Evolutionary conservation across 805 yeast species (phyloP).

Genomic region (Wickerhamomyces tratensis): DNA sequence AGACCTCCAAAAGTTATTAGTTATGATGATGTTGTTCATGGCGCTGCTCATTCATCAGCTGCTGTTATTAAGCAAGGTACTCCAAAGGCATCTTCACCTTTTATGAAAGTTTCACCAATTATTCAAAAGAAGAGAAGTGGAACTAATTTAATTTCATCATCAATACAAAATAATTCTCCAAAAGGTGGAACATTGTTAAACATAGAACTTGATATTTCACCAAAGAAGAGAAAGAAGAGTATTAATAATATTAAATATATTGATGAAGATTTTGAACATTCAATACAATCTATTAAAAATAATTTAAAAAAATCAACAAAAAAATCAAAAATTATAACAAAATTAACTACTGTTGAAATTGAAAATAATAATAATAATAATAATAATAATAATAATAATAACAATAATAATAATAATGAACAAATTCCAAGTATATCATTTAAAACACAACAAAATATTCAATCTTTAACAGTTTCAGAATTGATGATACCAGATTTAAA

Average conservation of each 20-base stretch:
- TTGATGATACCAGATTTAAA: not conserved
- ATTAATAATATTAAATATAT: too few relatives aligned
- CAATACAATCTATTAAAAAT: not conserved
- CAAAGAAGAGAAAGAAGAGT: not conserved
- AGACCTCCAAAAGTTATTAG: slow-evolving; percentile 15
- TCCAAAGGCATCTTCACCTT: slow-evolving; percentile 17
- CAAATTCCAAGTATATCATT: slow-evolving; percentile 3
- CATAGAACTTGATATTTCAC: slow-evolving; percentile 3
- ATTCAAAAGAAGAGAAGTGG: too few relatives aligned
- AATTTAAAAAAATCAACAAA: not conserved
- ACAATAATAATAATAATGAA: too few relatives aligned
- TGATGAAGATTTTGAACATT: too few relatives aligned
- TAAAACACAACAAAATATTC: slow-evolving; percentile 14
- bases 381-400: too few relatives aligned
- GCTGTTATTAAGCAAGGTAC: slow-evolving; percentile 19
- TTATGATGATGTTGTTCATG: slow-evolving; percentile 5
- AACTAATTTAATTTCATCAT: not conserved
- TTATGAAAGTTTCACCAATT: slow-evolving; percentile 19
- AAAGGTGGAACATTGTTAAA: slow-evolving; percentile 17
- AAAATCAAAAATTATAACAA: too few relatives aligned
- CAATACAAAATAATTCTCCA: slow-evolving; percentile 12
- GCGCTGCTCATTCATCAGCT: slow-evolving; percentile 18
- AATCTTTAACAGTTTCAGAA: slow-evolving; percentile 5
- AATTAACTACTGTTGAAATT: too few relatives aligned
- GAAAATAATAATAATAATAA: too few relatives aligned